These are phyloP conservation scores for sweet orange (Citrus sinensis) DNA, from an alignment of 345 rosid genomes.

Conservation along the genomic window DVS_A1.0 CM039161.1:4740001-4740500, in stretches of 20 bases:
- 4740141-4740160: neutral
- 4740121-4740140: neutral
- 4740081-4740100: neutral
- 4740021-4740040: neutral
- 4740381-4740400: slow-evolving; percentile 81
- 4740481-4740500: too few relatives aligned
- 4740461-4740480: neutral
- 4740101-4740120: neutral
- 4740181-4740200: neutral
- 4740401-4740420: slow-evolving; percentile 72
- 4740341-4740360: neutral
- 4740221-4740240: neutral
- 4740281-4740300: neutral
- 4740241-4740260: neutral
- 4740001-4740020: neutral
- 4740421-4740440: slow-evolving; percentile 74
- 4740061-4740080: neutral
- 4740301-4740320: neutral
- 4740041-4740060: neutral
- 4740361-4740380: slow-evolving; percentile 36
- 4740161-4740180: neutral
- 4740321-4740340: neutral
- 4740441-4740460: slow-evolving; percentile 1
- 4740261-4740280: neutral
- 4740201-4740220: neutral